Evolutionary conservation across 2,329 filamentous ascomycete genomes (phyloP), one percentile per base, ranked within the genome.

Genomic region (Botryotinia globosa): DNA sequence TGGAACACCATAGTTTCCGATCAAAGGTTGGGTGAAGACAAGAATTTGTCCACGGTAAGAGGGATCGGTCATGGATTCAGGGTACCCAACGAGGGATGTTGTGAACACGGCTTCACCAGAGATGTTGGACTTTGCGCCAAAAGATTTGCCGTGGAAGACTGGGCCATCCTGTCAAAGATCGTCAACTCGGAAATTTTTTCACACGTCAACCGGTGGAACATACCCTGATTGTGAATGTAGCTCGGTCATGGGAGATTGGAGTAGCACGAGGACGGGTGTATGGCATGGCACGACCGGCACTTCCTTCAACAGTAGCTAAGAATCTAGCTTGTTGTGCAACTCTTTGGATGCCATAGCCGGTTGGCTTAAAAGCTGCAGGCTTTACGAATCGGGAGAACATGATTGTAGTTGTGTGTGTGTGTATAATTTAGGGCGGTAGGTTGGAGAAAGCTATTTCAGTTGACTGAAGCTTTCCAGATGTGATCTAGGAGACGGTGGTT

Each of bases 51-150:
- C 92, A 77, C 92, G 91, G 85, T 95, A 95, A 32, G 92, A 95
- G 70, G 92, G 92, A 80, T 95, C 92, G 80, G 92, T 94, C 87
- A 95, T 90, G 65, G 92, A 98, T 86, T 99, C 96, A 78, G 96
- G 96, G 83, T 99, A 99, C 80, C 96, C 96, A 74, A 99, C 96
- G 72, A 98, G 90, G 37, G 95, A 98, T 74, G 96, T 98, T 75
- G 96, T 98, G 87, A 99, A 99, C 82, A 98, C 96, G 63, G 96
- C 96, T 86, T 99, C 96, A 78, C 96, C 96, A 76, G 94, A 97
- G 81, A 98, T 93, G 87, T 98, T 99, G 82, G 92, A 89, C 83
- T 97, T 96, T 81, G 96, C 96, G 80, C 96, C 96, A 80, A 98
- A 99, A 74, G 95, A 97, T 82, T 93, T 97, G 82, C 96, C 96